Base-by-base conservation (phyloP, 805 yeast species). In the Scheffersomyces lignosus region DNA sequence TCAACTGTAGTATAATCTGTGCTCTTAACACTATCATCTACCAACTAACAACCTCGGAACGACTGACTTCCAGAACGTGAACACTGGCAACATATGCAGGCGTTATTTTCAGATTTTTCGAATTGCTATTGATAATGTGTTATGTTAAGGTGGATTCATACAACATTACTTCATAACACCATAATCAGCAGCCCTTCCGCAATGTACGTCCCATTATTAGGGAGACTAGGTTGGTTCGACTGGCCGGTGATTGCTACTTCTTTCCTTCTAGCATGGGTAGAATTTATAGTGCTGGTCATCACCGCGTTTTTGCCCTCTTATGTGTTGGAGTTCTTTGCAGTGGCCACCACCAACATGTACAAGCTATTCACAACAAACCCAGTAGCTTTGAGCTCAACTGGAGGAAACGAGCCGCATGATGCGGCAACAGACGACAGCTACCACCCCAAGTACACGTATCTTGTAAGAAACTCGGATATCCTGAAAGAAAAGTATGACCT, bases 241-340 rank as follows among this genome's bases (percentile, higher is more conserved):
- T 75, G 80, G 70, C 71, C 76, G 2, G 56, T 77, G 8, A 66
- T 75, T 9, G 31, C 66, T 3, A 35, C 66, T 1, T 72, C 78
- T 7, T 58, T 79, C 34, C 14, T 70, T 5, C 53, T 75, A 17
- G 72, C 78, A 2, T 77, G 79, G 68, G 29, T 69, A 3, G 85
- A 79, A 46, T 71, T 68, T 32, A 45, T 73, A 8, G 48, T 73
- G 12, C 62, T 79, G 2, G 35, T 68, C 29, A 62, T 77, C 33
- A 69, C 81, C 3, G 52, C 56, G 30, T 34, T 71, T 3, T 60
- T 79, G 2, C 85, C 85, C 2, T 47, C 48, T 3, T 48, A 62
- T 1, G 51, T 76, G 12, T 65, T 77, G 15, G 45, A 53, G 3
- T 36, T 58, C 7, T 64, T 60, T 39, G 68, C 76, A 1, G 49